Evolutionary conservation across 2,329 filamentous ascomycete genomes (phyloP).

Genomic region (Blumeria graminis): DNA sequence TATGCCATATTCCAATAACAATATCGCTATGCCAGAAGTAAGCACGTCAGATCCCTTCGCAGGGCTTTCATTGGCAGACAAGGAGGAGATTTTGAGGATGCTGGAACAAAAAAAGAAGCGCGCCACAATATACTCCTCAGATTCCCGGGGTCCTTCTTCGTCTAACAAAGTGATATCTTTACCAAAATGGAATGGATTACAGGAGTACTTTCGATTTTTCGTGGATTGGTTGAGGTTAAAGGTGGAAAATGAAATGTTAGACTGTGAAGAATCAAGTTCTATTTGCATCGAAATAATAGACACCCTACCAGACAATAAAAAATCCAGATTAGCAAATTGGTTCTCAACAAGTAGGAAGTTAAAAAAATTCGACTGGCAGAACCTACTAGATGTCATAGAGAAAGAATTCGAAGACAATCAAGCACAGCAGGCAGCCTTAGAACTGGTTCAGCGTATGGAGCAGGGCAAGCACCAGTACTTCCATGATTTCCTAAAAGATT

Average conservation of each 20-base stretch:
- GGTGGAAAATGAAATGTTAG: no score
- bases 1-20: neutral
- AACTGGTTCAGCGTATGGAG: neutral
- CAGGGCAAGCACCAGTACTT: neutral
- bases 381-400: neutral
- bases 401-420: neutral
- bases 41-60: neutral
- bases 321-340: neutral
- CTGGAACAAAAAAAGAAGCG: neutral
- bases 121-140: no score
- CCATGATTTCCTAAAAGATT: neutral
- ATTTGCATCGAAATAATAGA: neutral
- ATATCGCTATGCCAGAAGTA: neutral
- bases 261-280: no score
- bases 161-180: neutral
- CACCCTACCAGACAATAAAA: neutral
- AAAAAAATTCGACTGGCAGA: neutral
- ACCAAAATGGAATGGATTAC: neutral
- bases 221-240: neutral
- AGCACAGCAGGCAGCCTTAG: neutral
- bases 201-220: neutral
- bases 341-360: neutral
- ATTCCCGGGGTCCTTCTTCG: no score
- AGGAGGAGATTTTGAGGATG: neutral
- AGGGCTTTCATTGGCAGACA: neutral